These are phyloP conservation scores for Croton laevigatus DNA, from an alignment of 441 rosid species.

Conservation along the genomic window DNA sequence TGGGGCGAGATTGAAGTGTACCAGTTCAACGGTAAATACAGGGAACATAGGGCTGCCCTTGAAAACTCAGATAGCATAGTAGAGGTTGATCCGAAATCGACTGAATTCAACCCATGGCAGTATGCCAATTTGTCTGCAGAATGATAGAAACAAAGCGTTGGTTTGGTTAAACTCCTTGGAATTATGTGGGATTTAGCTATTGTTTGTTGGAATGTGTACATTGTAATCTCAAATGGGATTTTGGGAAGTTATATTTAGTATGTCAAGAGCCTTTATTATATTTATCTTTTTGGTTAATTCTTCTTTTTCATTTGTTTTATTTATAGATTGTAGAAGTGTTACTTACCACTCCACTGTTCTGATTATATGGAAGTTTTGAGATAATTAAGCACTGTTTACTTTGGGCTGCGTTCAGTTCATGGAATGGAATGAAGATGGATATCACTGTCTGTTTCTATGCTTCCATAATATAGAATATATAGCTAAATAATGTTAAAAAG, in stretches of 20 bases:
- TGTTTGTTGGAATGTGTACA: background rate
- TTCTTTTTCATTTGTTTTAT: background rate
- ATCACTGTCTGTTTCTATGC: too few species aligned
- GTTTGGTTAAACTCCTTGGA: background rate
- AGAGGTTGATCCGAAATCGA: slow-evolving; percentile 37
- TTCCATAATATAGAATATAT: too few species aligned
- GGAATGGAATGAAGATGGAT: too few species aligned
- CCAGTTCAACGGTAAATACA: slow-evolving; percentile 76
- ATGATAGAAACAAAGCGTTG: slow-evolving; percentile 15
- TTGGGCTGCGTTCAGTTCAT: too few species aligned
- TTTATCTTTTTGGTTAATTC: too few species aligned
- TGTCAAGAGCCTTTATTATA: background rate
- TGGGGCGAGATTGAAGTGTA: slow-evolving; percentile 99
- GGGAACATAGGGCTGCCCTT: slow-evolving; percentile 51
- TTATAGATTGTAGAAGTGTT: too few species aligned
- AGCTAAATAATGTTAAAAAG: too few species aligned
- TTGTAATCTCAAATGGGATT: background rate
- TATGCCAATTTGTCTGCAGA: slow-evolving; percentile 44
- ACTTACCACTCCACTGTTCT: too few species aligned
- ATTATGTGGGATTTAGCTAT: background rate
- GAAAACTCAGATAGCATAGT: slow-evolving; percentile 47
- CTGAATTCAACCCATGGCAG: slow-evolving; percentile 35
- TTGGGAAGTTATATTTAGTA: background rate
- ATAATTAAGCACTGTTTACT: too few species aligned
- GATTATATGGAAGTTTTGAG: too few species aligned